Conservation (phyloP, 192 early-diverging fungal genomes). For the Coemansia sp. region DNA sequence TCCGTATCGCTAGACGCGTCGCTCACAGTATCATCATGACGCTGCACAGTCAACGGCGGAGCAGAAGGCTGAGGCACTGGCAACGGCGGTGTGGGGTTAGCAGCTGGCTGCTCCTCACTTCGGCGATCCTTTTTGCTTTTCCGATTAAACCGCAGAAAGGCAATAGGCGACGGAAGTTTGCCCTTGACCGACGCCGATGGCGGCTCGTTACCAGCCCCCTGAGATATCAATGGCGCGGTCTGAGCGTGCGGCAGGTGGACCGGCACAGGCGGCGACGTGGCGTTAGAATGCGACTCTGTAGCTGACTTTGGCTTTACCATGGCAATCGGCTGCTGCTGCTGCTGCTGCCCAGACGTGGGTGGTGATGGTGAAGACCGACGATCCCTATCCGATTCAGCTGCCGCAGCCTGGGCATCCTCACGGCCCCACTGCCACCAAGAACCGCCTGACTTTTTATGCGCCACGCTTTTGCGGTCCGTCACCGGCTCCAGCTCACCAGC, state of each 20-base stretch:
- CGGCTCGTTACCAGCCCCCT: background rate
- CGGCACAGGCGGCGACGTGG: background rate
- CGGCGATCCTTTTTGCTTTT: conserved; percentile 45
- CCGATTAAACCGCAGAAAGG: conserved; percentile 44
- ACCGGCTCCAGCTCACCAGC: background rate
- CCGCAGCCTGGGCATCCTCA: conserved; percentile 12
- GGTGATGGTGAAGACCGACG: background rate
- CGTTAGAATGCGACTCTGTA: background rate
- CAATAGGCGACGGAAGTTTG: conserved; percentile 48
- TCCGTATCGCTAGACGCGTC: conserved; percentile 24
- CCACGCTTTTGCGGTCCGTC: conserved; percentile 24
- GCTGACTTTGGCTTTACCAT: background rate
- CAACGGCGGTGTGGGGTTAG: background rate
- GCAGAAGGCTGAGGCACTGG: conserved; percentile 9
- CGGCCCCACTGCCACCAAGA: conserved; percentile 54
- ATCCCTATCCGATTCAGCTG: background rate
- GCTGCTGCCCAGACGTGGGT: background rate
- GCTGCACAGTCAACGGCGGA: background rate
- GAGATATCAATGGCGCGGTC: background rate
- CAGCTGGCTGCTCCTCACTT: conserved; percentile 10
- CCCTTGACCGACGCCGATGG: conserved; percentile 21
- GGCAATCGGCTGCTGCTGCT: too few relatives aligned
- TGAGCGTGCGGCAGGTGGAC: background rate
- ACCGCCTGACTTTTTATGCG: conserved; percentile 45
- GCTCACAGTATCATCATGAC: conserved; percentile 11